phyloP scores from a whole-genome alignment of 2,329 filamentous ascomycete species.

The Claviceps spartinae region DNA sequence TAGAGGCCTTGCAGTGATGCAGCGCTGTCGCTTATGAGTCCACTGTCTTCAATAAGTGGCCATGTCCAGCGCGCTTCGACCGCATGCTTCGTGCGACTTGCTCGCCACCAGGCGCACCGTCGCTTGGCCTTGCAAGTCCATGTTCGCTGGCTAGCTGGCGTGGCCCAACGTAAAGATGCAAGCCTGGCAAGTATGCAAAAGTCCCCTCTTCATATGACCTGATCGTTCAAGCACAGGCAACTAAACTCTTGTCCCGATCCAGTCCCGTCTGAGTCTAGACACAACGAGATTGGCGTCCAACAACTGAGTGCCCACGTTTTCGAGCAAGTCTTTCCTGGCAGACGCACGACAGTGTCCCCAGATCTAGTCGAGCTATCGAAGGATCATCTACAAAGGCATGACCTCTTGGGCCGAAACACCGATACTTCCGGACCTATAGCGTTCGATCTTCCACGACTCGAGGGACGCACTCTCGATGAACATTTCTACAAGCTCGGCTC shows the following conservation, averaged over 20 bases:
- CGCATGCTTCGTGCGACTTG: constrained; percentile 37
- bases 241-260: background rate
- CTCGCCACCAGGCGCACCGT: constrained; percentile 31
- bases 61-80: constrained; percentile 27
- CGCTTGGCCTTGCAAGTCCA: constrained; percentile 22
- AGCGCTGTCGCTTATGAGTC: constrained; percentile 13
- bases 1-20: constrained; percentile 14
- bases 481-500: constrained; percentile 83
- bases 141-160: constrained; percentile 31
- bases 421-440: constrained; percentile 63
- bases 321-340: constrained; percentile 62
- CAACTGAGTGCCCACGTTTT: constrained; percentile 79
- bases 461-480: constrained; percentile 74
- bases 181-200: constrained; percentile 27
- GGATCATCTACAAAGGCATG: constrained; percentile 73
- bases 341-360: constrained; percentile 41
- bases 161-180: constrained; percentile 14
- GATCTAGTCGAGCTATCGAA: constrained; percentile 68
- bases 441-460: constrained; percentile 71
- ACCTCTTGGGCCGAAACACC: constrained; percentile 80
- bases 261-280: constrained; percentile 49
- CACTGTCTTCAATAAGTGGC: constrained; percentile 19
- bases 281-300: constrained; percentile 90
- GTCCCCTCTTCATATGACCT: background rate
- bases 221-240: too few relatives aligned